Evolutionary conservation across 164 flowering plant genomes (phyloP).

Genomic region (Stephania japonica): DNA sequence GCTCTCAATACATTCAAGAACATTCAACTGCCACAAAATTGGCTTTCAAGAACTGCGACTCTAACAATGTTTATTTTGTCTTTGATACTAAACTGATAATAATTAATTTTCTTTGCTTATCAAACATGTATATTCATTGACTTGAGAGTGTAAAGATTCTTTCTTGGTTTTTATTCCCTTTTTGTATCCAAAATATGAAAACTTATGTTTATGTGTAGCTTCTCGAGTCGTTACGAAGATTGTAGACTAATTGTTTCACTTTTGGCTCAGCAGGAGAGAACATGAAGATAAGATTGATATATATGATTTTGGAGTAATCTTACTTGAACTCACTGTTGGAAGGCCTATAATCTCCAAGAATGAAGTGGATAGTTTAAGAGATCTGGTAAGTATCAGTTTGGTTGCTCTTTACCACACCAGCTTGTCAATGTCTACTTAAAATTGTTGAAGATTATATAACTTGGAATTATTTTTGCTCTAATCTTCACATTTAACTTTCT

Average conservation of each 20-base stretch:
- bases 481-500: too few relatives aligned
- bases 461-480: neutral
- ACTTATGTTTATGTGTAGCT: neutral
- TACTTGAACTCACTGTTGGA: conserved; percentile 71
- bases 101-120: too few relatives aligned
- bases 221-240: neutral
- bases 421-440: neutral
- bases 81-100: too few relatives aligned
- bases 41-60: too few relatives aligned
- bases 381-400: conserved; percentile 36
- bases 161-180: neutral
- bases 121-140: neutral
- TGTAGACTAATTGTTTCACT: neutral
- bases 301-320: conserved; percentile 75
- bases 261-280: conserved; percentile 34
- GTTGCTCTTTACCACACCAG: neutral
- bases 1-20: too few relatives aligned
- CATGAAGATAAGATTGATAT: conserved; percentile 53
- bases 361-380: conserved; percentile 42
- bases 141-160: neutral
- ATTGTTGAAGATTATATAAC: neutral
- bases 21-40: too few relatives aligned
- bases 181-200: neutral
- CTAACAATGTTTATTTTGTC: too few relatives aligned
- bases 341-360: conserved; percentile 36